A percentile compares a stretch with the other conserved stretches of the same genome.
These are phyloP conservation scores for Neurospora sp. DNA, from an alignment of 2,329 filamentous ascomycete species.

Conservation along the genomic window DNA sequence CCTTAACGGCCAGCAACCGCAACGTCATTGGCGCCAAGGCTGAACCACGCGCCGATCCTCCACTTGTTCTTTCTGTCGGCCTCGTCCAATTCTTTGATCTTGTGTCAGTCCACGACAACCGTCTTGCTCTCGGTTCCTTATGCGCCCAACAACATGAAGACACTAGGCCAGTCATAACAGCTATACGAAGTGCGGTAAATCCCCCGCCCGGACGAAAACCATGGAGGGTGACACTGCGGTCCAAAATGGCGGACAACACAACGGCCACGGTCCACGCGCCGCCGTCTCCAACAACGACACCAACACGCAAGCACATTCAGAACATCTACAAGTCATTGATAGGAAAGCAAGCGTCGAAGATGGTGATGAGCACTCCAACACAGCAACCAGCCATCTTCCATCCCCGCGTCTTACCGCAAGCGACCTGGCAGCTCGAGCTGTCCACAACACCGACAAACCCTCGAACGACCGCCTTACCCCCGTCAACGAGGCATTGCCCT, in stretches of 20 bases:
- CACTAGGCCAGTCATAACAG: background rate
- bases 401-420: background rate
- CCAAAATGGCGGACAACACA: background rate
- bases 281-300: background rate
- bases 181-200: background rate
- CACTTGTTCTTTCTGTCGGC: background rate
- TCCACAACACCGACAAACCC: conserved; percentile 3
- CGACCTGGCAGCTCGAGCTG: background rate
- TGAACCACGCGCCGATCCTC: background rate
- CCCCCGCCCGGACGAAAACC: background rate
- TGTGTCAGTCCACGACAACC: background rate
- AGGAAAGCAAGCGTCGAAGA: background rate
- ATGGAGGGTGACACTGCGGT: background rate
- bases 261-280: background rate
- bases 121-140: background rate
- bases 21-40: background rate
- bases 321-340: background rate
- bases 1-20: background rate
- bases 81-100: background rate
- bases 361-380: background rate
- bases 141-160: background rate
- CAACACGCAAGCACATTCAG: background rate
- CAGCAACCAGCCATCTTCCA: background rate
- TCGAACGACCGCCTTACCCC: conserved; percentile 18
- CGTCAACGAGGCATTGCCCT: conserved; percentile 5